Conservation (phyloP, 371 early-diverging fungal genomes). For the Smittium mucronatum region DNA sequence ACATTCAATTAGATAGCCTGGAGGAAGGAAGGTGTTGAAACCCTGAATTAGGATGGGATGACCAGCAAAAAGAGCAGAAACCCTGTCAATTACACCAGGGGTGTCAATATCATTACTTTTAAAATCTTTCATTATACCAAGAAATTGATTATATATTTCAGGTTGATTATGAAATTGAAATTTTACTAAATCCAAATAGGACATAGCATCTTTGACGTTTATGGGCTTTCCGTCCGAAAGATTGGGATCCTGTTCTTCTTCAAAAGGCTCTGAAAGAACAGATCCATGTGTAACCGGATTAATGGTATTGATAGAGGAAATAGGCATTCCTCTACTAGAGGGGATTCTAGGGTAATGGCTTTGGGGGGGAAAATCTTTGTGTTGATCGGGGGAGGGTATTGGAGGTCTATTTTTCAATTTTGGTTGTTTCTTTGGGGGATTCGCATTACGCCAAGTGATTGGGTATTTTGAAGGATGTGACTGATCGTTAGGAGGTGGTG, state of each 20-base stretch:
- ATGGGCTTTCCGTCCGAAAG: constrained; percentile 13
- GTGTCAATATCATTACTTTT: constrained; percentile 96
- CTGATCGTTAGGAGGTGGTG: not conserved
- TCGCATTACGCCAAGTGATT: not conserved
- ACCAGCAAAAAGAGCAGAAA: constrained; percentile 86
- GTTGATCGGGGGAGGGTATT: not conserved
- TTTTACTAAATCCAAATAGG: constrained; percentile 96
- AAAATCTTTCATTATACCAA: constrained; percentile 99
- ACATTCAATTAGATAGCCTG: constrained; percentile 88
- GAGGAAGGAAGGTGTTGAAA: constrained; percentile 98
- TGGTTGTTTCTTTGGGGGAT: not conserved
- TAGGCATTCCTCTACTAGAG: not conserved
- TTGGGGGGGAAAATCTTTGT: not conserved
- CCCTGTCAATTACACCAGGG: constrained; percentile 95
- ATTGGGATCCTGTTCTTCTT: not conserved
- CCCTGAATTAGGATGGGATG: constrained; percentile 87
- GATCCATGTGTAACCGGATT: not conserved
- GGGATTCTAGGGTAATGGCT: not conserved
- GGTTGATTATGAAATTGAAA: constrained; percentile 83
- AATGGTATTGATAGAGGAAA: not conserved
- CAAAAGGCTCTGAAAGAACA: not conserved
- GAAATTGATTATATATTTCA: constrained; percentile 92
- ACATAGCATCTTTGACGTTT: constrained; percentile 72
- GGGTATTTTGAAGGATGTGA: not conserved
- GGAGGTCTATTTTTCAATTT: not conserved